Evolutionary conservation across 345 rosid genomes (phyloP).

Genomic region (Corymbia maculata): DNA sequence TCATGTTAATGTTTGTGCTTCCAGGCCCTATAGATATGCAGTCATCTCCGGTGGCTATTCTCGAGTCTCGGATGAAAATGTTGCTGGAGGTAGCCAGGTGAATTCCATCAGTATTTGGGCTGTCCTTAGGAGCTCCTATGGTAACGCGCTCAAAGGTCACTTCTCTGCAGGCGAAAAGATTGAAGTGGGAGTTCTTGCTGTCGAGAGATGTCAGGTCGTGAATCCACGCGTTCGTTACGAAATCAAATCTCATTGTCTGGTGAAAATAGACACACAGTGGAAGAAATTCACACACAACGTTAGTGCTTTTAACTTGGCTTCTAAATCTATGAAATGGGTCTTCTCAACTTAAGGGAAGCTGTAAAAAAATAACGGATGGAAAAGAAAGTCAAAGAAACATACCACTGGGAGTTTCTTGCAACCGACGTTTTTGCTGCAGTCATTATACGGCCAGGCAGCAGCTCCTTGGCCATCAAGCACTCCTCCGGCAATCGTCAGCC

Average conservation of each 20-base stretch:
- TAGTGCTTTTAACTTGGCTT: not conserved
- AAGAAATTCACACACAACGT: not conserved
- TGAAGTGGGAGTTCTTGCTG: slow-evolving; percentile 18
- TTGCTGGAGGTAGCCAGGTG: slow-evolving; percentile 23
- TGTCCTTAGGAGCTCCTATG: slow-evolving; percentile 31
- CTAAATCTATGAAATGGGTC: not conserved
- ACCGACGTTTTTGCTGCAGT: not conserved
- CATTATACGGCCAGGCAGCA: slow-evolving; percentile 11
- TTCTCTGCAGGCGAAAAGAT: not conserved
- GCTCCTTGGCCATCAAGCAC: slow-evolving; percentile 20
- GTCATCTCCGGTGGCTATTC: slow-evolving; percentile 50
- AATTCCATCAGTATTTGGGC: slow-evolving; percentile 65
- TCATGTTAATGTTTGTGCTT: slow-evolving; percentile 14
- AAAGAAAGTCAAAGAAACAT: not conserved
- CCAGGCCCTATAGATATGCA: slow-evolving; percentile 40
- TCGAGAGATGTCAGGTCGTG: not conserved
- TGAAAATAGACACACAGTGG: not conserved
- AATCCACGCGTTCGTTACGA: not conserved
- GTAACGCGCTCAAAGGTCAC: not conserved
- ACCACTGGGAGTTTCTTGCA: slow-evolving; percentile 7
- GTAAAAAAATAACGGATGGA: not conserved
- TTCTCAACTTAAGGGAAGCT: not conserved
- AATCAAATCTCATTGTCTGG: not conserved
- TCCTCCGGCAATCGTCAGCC: slow-evolving; percentile 6
- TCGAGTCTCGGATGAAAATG: slow-evolving; percentile 13